Evolutionary conservation across 2,329 filamentous ascomycete genomes (phyloP).

Genomic region (Fusarium sp.): DNA sequence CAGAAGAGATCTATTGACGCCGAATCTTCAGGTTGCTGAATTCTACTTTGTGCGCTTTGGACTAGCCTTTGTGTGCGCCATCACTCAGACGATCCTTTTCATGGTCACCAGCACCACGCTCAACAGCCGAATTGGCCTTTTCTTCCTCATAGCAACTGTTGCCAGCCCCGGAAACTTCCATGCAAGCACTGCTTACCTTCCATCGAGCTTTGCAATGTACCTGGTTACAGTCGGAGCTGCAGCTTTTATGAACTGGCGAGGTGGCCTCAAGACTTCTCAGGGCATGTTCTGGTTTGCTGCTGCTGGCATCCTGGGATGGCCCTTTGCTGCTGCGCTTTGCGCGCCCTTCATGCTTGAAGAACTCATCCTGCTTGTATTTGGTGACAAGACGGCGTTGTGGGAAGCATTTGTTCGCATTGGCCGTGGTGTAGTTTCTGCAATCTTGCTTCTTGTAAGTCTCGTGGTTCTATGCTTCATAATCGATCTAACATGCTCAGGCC

Average conservation of each 20-base stretch:
- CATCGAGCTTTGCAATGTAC: slow-evolving; percentile 98
- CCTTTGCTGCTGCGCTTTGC: slow-evolving; percentile 86
- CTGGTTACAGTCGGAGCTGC: slow-evolving; percentile 85
- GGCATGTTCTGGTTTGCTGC: slow-evolving; percentile 93
- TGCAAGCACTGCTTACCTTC: slow-evolving; percentile 85
- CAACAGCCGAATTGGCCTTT: slow-evolving; percentile 83
- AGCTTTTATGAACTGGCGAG: slow-evolving; percentile 90
- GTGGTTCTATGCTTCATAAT: no score
- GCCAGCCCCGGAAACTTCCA: slow-evolving; percentile 94
- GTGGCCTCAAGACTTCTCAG: slow-evolving; percentile 79
- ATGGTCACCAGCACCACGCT: slow-evolving; percentile 78
- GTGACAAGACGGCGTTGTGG: slow-evolving; percentile 67
- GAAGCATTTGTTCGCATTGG: slow-evolving; percentile 69
- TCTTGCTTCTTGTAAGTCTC: slow-evolving; percentile 73
- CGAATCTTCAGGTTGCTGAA: slow-evolving; percentile 64
- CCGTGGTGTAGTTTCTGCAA: slow-evolving; percentile 72
- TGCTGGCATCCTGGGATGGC: slow-evolving; percentile 90
- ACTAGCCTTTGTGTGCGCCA: slow-evolving; percentile 79
- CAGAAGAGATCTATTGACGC: slow-evolving; percentile 1
- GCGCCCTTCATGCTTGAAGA: slow-evolving; percentile 86
- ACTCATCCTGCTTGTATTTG: slow-evolving; percentile 64
- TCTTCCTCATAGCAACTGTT: slow-evolving; percentile 81
- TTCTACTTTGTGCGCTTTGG: slow-evolving; percentile 88
- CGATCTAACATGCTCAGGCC: slow-evolving; percentile 55
- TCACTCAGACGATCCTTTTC: slow-evolving; percentile 85